A percentile compares a stretch with the other conserved stretches of the same genome.
phyloP scores from a whole-genome alignment of 169 alveolate genomes.

The Plasmodium malariae region DNA sequence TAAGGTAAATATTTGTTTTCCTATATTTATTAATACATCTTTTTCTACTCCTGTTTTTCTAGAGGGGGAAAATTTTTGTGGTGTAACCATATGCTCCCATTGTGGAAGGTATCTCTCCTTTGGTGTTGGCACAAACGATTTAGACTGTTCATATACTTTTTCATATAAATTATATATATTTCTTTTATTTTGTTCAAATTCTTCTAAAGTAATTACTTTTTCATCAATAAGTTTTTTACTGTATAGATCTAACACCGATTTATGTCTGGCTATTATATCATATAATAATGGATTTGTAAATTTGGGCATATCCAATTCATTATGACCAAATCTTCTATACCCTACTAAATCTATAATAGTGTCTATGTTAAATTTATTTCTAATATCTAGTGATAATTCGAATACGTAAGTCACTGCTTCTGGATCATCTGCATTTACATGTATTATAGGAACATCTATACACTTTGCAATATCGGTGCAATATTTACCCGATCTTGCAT shows the following conservation, averaged over 20 bases:
- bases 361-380: constrained; percentile 91
- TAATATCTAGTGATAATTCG: constrained; percentile 92
- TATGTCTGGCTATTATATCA: constrained; percentile 87
- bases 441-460: constrained; percentile 94
- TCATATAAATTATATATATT: constrained; percentile 83
- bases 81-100: constrained; percentile 81
- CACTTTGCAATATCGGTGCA: constrained; percentile 94
- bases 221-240: constrained; percentile 86
- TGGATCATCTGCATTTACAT: constrained; percentile 95
- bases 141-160: constrained; percentile 87
- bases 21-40: constrained; percentile 87
- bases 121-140: constrained; percentile 73
- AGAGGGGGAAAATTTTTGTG: constrained; percentile 55
- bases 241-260: constrained; percentile 87
- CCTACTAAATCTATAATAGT: constrained; percentile 95
- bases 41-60: constrained; percentile 84
- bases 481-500: constrained; percentile 91
- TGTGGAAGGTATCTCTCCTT: constrained; percentile 78
- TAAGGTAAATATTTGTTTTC: constrained; percentile 87
- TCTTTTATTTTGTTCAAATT: constrained; percentile 83
- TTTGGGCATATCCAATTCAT: constrained; percentile 96
- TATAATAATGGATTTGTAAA: constrained; percentile 96
- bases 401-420: constrained; percentile 93
- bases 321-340: constrained; percentile 95
- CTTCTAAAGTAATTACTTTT: constrained; percentile 86